Evolutionary conservation across 2,329 filamentous ascomycete species (phyloP).

Genomic region (Neofusicoccum kwambonambiense): DNA sequence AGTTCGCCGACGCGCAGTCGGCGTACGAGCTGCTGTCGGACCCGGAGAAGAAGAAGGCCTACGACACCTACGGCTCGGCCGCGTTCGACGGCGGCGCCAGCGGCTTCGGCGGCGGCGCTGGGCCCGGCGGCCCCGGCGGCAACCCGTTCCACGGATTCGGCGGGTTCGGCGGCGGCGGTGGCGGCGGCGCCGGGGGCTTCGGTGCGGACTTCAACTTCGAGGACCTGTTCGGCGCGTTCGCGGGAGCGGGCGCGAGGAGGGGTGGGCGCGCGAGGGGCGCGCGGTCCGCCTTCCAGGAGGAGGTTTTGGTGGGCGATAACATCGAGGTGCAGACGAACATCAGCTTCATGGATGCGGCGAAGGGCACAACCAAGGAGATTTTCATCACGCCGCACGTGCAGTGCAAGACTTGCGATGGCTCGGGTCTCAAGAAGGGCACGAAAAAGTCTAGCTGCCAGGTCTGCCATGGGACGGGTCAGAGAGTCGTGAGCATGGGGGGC

Average conservation of each 20-base stretch:
- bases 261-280: constrained; percentile 49
- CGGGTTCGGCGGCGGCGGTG: constrained; percentile 53
- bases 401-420: constrained; percentile 81
- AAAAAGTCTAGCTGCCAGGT: constrained; percentile 70
- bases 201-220: constrained; percentile 90
- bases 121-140: constrained; percentile 61
- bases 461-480: constrained; percentile 83
- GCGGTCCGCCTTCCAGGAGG: constrained; percentile 72
- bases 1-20: constrained; percentile 87
- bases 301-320: constrained; percentile 86
- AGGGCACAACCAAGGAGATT: constrained; percentile 86
- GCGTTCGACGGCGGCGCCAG: constrained; percentile 66
- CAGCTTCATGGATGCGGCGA: constrained; percentile 93
- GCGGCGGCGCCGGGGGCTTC: constrained; percentile 60
- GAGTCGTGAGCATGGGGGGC: constrained; percentile 86
- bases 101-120: constrained; percentile 56
- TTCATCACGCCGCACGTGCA: constrained; percentile 76
- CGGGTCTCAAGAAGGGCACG: constrained; percentile 77
- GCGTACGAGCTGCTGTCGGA: constrained; percentile 95
- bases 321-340: constrained; percentile 94
- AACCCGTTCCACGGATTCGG: constrained; percentile 59
- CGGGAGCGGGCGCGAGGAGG: constrained; percentile 51
- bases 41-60: constrained; percentile 87
- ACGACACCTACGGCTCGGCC: constrained; percentile 85
- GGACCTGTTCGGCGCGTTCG: constrained; percentile 88